Evolutionary conservation across 2,329 filamentous ascomycete genomes (phyloP).

Genomic region (Dothidotthia symphoricarpi): DNA sequence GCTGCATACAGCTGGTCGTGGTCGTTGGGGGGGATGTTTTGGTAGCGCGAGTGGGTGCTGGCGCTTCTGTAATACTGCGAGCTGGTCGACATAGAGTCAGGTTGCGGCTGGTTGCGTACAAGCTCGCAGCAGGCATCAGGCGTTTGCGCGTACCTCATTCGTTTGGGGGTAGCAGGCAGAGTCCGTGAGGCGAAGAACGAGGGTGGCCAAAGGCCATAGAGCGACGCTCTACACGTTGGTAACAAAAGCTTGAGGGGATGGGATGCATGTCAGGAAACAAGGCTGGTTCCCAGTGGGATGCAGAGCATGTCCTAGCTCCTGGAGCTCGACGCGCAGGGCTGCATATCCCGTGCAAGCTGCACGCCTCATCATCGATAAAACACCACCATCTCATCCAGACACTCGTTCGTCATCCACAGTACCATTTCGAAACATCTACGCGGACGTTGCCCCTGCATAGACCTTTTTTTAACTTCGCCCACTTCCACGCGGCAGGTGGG

Average conservation of each 20-base stretch:
- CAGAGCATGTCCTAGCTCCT: constrained; percentile 24
- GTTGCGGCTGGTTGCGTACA: constrained; percentile 26
- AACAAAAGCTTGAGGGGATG: constrained; percentile 17
- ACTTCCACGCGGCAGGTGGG: too few relatives aligned
- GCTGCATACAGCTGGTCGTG: constrained; percentile 26
- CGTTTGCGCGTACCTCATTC: constrained; percentile 21
- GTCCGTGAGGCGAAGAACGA: constrained; percentile 18
- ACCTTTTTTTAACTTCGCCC: too few relatives aligned
- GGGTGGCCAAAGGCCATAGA: constrained; percentile 22
- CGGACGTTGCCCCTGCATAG: too few relatives aligned
- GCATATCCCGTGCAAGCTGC: constrained; percentile 19
- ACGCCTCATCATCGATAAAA: background rate
- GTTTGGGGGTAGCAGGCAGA: constrained; percentile 14
- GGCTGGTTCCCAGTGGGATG: constrained; percentile 17
- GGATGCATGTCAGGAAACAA: constrained; percentile 22
- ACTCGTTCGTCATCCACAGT: background rate
- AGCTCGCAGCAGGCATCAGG: constrained; percentile 18
- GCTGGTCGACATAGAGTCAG: constrained; percentile 29
- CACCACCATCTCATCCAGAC: background rate
- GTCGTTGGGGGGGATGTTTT: constrained; percentile 16
- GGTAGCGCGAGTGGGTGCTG: constrained; percentile 30
- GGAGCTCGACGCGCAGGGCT: constrained; percentile 14
- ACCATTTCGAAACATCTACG: too few relatives aligned
- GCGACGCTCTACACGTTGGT: constrained; percentile 16
- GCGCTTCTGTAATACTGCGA: constrained; percentile 33